These are phyloP conservation scores for Penicillium fuscoglaucum DNA, from an alignment of 2,329 filamentous ascomycete genomes.

Conservation along the genomic window DNA sequence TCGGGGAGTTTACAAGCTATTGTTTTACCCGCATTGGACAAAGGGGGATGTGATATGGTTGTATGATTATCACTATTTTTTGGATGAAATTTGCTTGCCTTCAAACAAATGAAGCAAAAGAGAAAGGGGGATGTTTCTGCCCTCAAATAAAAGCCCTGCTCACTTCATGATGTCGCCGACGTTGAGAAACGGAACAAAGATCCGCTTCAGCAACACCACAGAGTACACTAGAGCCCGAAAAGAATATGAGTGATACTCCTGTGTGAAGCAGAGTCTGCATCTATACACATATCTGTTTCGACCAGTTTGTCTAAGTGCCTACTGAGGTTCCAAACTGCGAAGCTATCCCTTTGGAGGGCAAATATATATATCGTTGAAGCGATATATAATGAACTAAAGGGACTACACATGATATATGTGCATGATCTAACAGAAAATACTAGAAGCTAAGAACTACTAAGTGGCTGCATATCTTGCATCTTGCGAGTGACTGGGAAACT, in stretches of 20 bases:
- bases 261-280: not conserved
- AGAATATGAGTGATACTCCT: not conserved
- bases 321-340: not conserved
- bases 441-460: not conserved
- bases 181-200: not conserved
- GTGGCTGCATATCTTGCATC: not conserved
- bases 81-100: not conserved
- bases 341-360: not conserved
- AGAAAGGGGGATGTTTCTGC: not conserved
- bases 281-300: not conserved
- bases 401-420: not conserved
- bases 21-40: not conserved
- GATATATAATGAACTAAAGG: no score
- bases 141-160: not conserved
- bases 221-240: not conserved
- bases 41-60: not conserved
- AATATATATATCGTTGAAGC: not conserved
- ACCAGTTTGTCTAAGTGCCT: not conserved
- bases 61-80: not conserved
- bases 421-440: not conserved
- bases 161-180: not conserved
- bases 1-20: slow-evolving; percentile 1
- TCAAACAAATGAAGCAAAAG: not conserved
- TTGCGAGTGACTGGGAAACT: not conserved
- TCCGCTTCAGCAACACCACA: not conserved